Evolutionary conservation across 2,329 filamentous ascomycete species (phyloP).

Genomic region (Fusarium albidum): DNA sequence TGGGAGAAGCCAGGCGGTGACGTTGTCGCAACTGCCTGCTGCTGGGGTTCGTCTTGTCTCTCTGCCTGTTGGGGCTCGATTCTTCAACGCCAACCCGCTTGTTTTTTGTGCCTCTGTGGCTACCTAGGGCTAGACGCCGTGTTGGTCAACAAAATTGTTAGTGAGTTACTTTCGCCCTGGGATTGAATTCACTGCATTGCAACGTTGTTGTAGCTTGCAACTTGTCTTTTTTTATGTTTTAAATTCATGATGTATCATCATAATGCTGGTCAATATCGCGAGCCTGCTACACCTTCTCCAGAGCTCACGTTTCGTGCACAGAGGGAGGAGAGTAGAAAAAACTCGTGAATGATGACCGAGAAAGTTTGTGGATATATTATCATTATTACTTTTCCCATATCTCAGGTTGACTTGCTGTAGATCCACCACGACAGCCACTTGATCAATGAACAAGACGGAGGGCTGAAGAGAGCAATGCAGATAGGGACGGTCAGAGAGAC

Average conservation of each 20-base stretch:
- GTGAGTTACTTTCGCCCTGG: conserved; percentile 5
- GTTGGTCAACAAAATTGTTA: conserved; percentile 12
- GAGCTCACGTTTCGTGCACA: neutral
- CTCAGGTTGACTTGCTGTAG: conserved; percentile 2
- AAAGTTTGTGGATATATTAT: conserved; percentile 7
- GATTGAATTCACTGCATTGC: conserved; percentile 9
- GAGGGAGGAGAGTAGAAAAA: neutral
- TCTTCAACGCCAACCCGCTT: neutral
- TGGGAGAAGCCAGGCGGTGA: conserved; percentile 20
- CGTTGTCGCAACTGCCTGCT: conserved; percentile 26
- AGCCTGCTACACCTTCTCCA: conserved; percentile 28
- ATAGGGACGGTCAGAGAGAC: conserved; percentile 10
- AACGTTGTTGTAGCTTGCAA: conserved; percentile 14
- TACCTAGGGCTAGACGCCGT: conserved; percentile 21
- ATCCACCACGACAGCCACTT: conserved; percentile 21
- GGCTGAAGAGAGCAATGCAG: conserved; percentile 18
- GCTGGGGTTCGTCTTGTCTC: neutral
- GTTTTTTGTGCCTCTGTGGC: conserved; percentile 32
- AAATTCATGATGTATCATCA: no score
- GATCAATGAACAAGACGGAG: conserved; percentile 2
- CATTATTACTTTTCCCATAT: conserved; percentile 20
- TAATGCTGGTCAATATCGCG: neutral
- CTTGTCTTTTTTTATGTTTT: conserved; percentile 19
- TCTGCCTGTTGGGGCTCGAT: conserved; percentile 11
- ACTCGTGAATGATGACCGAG: conserved; percentile 17